Evolutionary conservation across 768 basidiomycete species (phyloP).

Genomic region (Pholiota conissans): DNA sequence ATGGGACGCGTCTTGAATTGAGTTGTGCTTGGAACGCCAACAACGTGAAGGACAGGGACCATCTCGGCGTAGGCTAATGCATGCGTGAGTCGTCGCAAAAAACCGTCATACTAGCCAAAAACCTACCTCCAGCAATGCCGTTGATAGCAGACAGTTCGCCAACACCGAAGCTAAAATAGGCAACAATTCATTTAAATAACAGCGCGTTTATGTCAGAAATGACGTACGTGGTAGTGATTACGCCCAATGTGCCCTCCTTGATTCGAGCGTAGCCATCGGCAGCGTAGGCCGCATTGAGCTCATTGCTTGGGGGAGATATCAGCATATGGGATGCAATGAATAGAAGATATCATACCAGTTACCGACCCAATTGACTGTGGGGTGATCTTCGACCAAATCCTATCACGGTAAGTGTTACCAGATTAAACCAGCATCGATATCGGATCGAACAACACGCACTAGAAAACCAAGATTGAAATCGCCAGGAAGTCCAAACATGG

Average conservation of each 20-base stretch:
- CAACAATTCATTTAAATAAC: not conserved
- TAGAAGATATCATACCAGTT: slow-evolving; percentile 54
- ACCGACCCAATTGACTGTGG: slow-evolving; percentile 81
- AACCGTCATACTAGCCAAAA: not conserved
- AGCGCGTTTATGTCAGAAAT: not conserved
- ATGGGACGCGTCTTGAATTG: slow-evolving; percentile 73
- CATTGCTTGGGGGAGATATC: slow-evolving; percentile 51
- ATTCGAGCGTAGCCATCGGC: slow-evolving; percentile 93
- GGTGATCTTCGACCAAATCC: slow-evolving; percentile 83
- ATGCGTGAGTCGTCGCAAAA: not conserved
- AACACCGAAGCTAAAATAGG: slow-evolving; percentile 73
- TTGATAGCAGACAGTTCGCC: slow-evolving; percentile 89
- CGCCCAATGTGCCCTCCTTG: slow-evolving; percentile 72
- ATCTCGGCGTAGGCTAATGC: slow-evolving; percentile 76
- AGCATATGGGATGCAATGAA: slow-evolving; percentile 37
- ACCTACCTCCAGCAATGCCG: slow-evolving; percentile 73
- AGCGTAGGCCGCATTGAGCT: slow-evolving; percentile 87
- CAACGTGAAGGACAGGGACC: slow-evolving; percentile 88
- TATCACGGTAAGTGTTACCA: slow-evolving; percentile 25
- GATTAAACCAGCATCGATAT: not conserved
- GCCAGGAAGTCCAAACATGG: slow-evolving; percentile 85
- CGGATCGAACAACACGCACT: slow-evolving; percentile 26
- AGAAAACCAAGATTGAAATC: slow-evolving; percentile 79
- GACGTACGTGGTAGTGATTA: slow-evolving; percentile 73
- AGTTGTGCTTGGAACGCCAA: slow-evolving; percentile 73